A percentile compares a stretch with the other conserved stretches of the same genome.
phyloP scores from a whole-genome alignment of 176 grass and related monocot genomes.

The Hsuehochloa calcarea region DNA sequence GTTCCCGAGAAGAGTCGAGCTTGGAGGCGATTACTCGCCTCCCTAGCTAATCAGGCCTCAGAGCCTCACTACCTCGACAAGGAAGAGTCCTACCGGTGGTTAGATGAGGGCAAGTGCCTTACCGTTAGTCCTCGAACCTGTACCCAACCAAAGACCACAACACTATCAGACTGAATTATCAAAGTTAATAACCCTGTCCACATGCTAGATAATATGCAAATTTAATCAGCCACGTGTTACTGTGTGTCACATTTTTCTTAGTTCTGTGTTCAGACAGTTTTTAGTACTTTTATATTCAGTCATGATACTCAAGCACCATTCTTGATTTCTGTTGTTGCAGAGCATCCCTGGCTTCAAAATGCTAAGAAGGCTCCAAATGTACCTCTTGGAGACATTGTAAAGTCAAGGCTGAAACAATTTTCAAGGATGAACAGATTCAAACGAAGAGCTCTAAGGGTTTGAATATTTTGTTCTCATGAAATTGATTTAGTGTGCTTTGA shows the following conservation, averaged over 20 bases:
- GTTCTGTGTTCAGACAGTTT: neutral
- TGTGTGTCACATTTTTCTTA: neutral
- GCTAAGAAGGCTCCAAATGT: slow-evolving; percentile 99
- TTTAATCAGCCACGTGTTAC: neutral
- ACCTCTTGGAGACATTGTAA: slow-evolving; percentile 98
- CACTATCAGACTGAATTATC: neutral
- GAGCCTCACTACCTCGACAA: too few species aligned
- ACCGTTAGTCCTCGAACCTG: too few species aligned
- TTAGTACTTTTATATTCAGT: neutral
- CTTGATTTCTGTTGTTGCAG: slow-evolving; percentile 37
- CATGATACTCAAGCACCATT: neutral
- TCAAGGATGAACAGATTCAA: slow-evolving; percentile 99
- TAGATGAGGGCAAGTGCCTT: too few species aligned
- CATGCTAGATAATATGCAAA: neutral
- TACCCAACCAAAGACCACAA: too few species aligned
- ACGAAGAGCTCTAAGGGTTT: slow-evolving; percentile 90
- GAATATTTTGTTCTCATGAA: slow-evolving; percentile 23
- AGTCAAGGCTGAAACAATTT: slow-evolving; percentile 98
- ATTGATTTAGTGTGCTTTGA: neutral
- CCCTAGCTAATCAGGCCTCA: too few species aligned
- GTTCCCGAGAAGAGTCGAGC: too few species aligned
- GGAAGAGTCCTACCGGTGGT: too few species aligned
- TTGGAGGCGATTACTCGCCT: too few species aligned
- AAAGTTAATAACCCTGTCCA: neutral
- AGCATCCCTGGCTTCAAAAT: slow-evolving; percentile 99